A percentile compares a stretch with the other conserved stretches of the same genome.
phyloP scores from a whole-genome alignment of 2,329 filamentous ascomycete genomes.

The Penicillium sp. region DNA sequence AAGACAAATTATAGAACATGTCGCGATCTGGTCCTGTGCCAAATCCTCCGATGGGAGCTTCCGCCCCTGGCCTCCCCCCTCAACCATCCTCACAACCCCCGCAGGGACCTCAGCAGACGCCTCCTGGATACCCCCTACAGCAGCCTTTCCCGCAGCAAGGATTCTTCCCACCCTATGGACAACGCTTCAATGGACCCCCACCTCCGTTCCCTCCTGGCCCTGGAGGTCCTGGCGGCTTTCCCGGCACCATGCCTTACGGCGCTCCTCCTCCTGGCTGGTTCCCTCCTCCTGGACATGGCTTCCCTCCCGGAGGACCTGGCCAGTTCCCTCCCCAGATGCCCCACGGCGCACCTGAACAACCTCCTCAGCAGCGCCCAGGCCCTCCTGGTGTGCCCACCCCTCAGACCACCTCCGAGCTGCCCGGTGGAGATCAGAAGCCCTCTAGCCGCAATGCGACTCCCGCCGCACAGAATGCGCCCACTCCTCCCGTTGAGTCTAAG shows the following conservation, averaged over 20 bases:
- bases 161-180: conserved; percentile 54
- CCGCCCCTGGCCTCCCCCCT: conserved; percentile 46
- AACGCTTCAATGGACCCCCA: conserved; percentile 55
- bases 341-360: conserved; percentile 61
- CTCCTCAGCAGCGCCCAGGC: conserved; percentile 46
- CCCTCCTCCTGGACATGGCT: conserved; percentile 75
- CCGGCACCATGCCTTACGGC: conserved; percentile 74
- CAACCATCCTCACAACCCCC: conserved; percentile 55
- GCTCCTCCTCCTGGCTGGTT: conserved; percentile 76
- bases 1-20: conserved; percentile 48
- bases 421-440: conserved; percentile 50
- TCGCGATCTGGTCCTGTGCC: conserved; percentile 48
- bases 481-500: conserved; percentile 48
- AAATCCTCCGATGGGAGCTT: conserved; percentile 23
- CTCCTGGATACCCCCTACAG: conserved; percentile 50
- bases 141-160: conserved; percentile 49
- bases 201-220: conserved; percentile 64
- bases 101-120: conserved; percentile 44
- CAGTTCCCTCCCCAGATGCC: conserved; percentile 68
- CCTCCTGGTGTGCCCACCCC: conserved; percentile 39
- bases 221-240: conserved; percentile 70
- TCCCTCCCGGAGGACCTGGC: conserved; percentile 68
- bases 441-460: conserved; percentile 43
- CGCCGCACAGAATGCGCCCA: conserved; percentile 41
- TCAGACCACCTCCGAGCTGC: conserved; percentile 52